Percentiles rank a stretch among this genome's conserved stretches.
phyloP scores from a whole-genome alignment of 768 basidiomycete species.

The Fistulinella prunicolor region DNA sequence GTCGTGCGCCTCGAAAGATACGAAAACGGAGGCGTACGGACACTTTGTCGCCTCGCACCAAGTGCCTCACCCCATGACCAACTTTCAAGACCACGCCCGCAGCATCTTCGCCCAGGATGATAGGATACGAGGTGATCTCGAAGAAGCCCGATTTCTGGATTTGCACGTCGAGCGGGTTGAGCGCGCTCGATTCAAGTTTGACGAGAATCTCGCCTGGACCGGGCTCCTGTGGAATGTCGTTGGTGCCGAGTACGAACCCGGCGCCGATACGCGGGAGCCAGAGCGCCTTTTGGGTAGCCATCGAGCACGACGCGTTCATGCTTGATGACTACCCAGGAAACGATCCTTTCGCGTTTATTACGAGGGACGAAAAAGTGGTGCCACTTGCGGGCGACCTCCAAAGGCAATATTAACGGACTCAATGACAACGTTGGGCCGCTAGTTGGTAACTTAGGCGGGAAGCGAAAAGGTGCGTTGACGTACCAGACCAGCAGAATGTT shows the following conservation, averaged over 20 bases:
- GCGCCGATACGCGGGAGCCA: slow-evolving; percentile 12
- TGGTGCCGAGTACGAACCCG: slow-evolving; percentile 2
- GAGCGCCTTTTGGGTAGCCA: slow-evolving; percentile 11
- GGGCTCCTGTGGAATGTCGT: slow-evolving; percentile 32
- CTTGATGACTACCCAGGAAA: too few species aligned
- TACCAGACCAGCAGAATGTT: too few species aligned
- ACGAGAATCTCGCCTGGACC: slow-evolving; percentile 41
- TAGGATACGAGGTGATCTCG: slow-evolving; percentile 32
- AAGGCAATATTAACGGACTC: too few species aligned
- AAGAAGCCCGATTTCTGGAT: slow-evolving; percentile 2
- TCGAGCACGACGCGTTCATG: background rate
- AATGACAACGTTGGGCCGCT: too few species aligned
- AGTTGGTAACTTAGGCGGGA: too few species aligned
- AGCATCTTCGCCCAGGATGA: slow-evolving; percentile 34
- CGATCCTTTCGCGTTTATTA: too few species aligned
- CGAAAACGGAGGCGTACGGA: background rate
- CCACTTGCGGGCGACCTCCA: too few species aligned
- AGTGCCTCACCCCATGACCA: slow-evolving; percentile 32
- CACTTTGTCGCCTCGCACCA: slow-evolving; percentile 34
- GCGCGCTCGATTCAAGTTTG: slow-evolving; percentile 36
- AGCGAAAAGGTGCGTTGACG: too few species aligned
- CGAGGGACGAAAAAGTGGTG: too few species aligned
- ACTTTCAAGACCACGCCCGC: slow-evolving; percentile 37
- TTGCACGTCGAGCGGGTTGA: slow-evolving; percentile 42
- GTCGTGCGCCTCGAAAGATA: background rate